Conservation (phyloP, 2,329 filamentous ascomycete genomes). For the Mollisia scopiformis region DNA sequence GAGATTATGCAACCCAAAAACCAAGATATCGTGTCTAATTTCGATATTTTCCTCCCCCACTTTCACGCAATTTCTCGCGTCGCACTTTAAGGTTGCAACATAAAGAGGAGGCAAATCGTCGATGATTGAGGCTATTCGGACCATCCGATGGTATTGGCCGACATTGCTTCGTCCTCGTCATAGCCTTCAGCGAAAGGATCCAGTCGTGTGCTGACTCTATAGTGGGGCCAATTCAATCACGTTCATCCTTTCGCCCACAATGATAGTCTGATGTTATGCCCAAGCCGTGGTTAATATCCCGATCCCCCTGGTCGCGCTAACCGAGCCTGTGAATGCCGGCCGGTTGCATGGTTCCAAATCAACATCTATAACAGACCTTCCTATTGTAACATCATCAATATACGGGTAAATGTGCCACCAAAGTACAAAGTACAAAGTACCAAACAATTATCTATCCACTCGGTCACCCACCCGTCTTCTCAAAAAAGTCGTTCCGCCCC, state of each 20-base stretch:
- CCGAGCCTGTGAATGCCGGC: not conserved
- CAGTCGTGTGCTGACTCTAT: not conserved
- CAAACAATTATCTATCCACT: not conserved
- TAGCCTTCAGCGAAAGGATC: not conserved
- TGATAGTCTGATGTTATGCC: not conserved
- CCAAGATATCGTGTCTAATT: not conserved
- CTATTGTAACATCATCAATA: not conserved
- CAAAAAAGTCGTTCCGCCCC: not conserved
- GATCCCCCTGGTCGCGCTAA: not conserved
- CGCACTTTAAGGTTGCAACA: not conserved
- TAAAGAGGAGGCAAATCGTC: not conserved
- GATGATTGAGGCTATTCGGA: not conserved
- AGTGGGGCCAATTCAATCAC: not conserved
- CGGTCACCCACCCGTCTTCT: not conserved
- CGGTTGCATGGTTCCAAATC: not conserved
- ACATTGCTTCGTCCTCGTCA: not conserved
- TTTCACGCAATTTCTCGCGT: not conserved
- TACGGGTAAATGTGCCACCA: not conserved
- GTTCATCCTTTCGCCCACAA: not conserved
- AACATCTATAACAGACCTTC: not conserved
- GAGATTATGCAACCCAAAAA: not conserved
- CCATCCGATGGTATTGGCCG: not conserved
- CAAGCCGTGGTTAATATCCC: not conserved
- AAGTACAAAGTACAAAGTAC: not conserved
- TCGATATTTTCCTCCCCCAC: not conserved